Base-by-base conservation (phyloP, 257 asterid genomes). In the Salvia hispanica region DNA sequence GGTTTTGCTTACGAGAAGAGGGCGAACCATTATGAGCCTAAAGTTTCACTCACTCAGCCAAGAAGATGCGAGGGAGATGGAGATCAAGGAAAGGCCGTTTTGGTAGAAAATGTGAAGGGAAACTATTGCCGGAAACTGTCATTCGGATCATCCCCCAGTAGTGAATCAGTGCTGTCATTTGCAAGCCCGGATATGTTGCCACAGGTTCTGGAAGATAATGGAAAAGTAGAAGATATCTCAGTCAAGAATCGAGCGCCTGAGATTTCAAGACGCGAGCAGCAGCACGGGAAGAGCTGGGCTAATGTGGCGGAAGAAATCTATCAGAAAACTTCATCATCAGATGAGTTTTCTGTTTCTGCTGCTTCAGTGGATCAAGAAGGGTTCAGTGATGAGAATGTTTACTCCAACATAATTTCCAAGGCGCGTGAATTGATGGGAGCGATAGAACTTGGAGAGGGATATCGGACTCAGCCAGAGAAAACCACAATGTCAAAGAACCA, bases 281-380 rank as follows among this genome's bases (percentile, higher is more conserved):
- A 28, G 7, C 75, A 76, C 75, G 21, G 21, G 21, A 86, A 76
- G 77, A 83, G 84, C 54, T 86, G 97, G 97, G 96, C 96, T 42
- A 91, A 86, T 70, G 81, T 82, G 84, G 97, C 82, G 70, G 97
- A 91, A 63, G 93, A 18, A 18, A 18, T 18, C 21, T 18, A 18
- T 1, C 21, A 14, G 50, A 66, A 66, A 42, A 21, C 61, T 60
- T 37, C 64, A 25, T 72, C 18, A 6, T 25, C 67, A 7, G 55
- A 48, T 6, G 9, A 48, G 55, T 56, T 57, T n/a, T 33, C 74
- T 14, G 66, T 51, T 37, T 39, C 44, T 39, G 44, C 10, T 46
- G 68, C 25, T 8, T 40, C 40, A 21, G 18, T 72, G 58, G 66
- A 42, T 9, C 37, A 67, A 40, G 73, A 63, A 51, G 72, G 40